A percentile compares a stretch with the other conserved stretches of the same genome.
Evolutionary conservation across 2,329 filamentous ascomycete species (phyloP).

Genomic region (Neonectria coccinea): DNA sequence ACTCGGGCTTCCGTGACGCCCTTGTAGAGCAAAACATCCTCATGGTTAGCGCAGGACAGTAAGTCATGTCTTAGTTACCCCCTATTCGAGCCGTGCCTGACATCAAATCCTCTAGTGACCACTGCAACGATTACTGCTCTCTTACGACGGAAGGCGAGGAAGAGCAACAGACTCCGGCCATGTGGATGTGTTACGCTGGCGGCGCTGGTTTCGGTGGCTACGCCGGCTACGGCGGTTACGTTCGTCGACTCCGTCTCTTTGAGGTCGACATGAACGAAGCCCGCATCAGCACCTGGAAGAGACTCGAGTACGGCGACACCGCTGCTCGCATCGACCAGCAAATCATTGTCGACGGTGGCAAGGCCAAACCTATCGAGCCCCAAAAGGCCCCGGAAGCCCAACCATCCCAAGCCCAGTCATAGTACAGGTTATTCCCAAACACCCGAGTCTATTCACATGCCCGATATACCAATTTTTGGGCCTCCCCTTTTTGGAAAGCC

Average conservation of each 20-base stretch:
- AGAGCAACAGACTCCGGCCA: slow-evolving; percentile 68
- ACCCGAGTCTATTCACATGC: not conserved
- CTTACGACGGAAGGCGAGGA: slow-evolving; percentile 63
- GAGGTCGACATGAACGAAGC: slow-evolving; percentile 94
- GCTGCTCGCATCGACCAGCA: slow-evolving; percentile 70
- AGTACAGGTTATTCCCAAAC: not conserved
- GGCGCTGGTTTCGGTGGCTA: slow-evolving; percentile 95
- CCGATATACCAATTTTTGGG: slow-evolving; percentile 8
- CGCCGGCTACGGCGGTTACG: slow-evolving; percentile 87
- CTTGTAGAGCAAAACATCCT: slow-evolving; percentile 87
- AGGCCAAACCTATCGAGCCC: slow-evolving; percentile 43
- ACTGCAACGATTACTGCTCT: slow-evolving; percentile 96
- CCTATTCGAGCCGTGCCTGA: slow-evolving; percentile 35
- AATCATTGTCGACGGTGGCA: slow-evolving; percentile 74
- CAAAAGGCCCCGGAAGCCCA: slow-evolving; percentile 10
- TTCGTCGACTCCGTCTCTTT: slow-evolving; percentile 87
- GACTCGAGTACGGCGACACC: slow-evolving; percentile 76
- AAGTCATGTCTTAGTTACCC: slow-evolving; percentile 53
- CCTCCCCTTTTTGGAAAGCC: slow-evolving; percentile 10
- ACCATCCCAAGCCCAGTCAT: slow-evolving; percentile 11
- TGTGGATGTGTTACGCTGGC: slow-evolving; percentile 99
- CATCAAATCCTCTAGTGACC: slow-evolving; percentile 70
- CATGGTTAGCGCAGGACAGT: slow-evolving; percentile 93
- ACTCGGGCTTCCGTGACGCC: slow-evolving; percentile 92
- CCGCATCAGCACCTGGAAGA: slow-evolving; percentile 91